These are phyloP conservation scores for Kuraishia cidri DNA, from an alignment of 805 yeast species.

Conservation along the genomic window DNA sequence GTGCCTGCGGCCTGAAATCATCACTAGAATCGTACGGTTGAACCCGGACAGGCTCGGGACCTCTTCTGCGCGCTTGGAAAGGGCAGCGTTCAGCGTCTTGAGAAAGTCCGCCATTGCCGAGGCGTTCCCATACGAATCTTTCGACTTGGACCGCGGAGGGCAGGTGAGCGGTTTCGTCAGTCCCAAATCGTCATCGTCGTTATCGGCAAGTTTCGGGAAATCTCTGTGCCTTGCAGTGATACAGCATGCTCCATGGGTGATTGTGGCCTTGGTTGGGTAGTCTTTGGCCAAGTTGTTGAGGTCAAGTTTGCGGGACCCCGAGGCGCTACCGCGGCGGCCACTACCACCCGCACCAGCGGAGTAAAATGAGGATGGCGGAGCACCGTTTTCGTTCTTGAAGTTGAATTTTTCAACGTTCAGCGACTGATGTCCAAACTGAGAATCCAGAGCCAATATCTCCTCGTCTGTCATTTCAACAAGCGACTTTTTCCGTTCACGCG, in stretches of 20 bases:
- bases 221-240: slow-evolving; percentile 34
- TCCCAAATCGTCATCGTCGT: not conserved
- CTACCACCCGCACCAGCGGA: slow-evolving; percentile 6
- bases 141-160: not conserved
- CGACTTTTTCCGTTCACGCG: slow-evolving; percentile 24
- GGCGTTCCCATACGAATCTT: slow-evolving; percentile 1
- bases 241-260: slow-evolving; percentile 20
- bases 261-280: slow-evolving; percentile 23
- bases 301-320: slow-evolving; percentile 27
- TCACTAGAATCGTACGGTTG: slow-evolving; percentile 40
- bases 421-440: slow-evolving; percentile 34
- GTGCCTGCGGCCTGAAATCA: slow-evolving; percentile 56
- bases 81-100: slow-evolving; percentile 1
- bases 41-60: not conserved
- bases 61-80: not conserved
- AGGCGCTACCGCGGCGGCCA: slow-evolving; percentile 13
- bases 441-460: slow-evolving; percentile 44
- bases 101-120: not conserved
- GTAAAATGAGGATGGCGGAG: slow-evolving; percentile 8
- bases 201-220: slow-evolving; percentile 8
- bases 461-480: slow-evolving; percentile 44
- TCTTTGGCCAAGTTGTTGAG: slow-evolving; percentile 13
- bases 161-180: not conserved
- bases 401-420: slow-evolving; percentile 32
- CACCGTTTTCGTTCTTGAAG: slow-evolving; percentile 28